Evolutionary conservation across 1,284 basidiomycete genomes (phyloP).

Genomic region (Rhodofomes roseus): DNA sequence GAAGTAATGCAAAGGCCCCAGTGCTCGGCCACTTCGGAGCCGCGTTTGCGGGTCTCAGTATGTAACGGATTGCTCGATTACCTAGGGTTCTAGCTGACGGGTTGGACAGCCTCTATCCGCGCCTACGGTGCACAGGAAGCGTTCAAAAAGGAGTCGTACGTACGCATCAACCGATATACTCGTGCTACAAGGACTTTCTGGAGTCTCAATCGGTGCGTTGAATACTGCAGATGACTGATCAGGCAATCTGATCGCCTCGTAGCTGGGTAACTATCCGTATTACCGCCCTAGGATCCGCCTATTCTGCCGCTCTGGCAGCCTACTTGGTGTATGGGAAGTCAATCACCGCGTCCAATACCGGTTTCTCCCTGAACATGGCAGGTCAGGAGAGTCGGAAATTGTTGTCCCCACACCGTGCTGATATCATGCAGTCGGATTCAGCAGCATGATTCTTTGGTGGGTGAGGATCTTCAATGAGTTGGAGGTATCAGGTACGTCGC

Average conservation of each 20-base stretch:
- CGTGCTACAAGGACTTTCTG: conserved; percentile 44
- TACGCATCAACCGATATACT: conserved; percentile 46
- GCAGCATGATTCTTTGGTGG: conserved; percentile 48
- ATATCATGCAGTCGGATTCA: conserved; percentile 43
- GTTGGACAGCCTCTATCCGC: conserved; percentile 51
- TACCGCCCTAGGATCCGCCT: conserved; percentile 45
- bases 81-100: too few species aligned
- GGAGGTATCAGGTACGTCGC: conserved; percentile 47
- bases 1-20: conserved; percentile 64
- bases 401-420: background rate
- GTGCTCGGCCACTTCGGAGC: conserved; percentile 70
- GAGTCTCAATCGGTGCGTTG: conserved; percentile 46
- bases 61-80: conserved; percentile 16
- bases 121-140: conserved; percentile 51
- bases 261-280: conserved; percentile 28
- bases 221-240: background rate
- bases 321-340: conserved; percentile 46
- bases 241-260: background rate
- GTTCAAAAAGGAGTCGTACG: conserved; percentile 42
- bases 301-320: conserved; percentile 46
- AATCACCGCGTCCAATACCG: conserved; percentile 40
- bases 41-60: conserved; percentile 62
- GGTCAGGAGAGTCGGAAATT: conserved; percentile 23
- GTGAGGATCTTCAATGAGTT: conserved; percentile 55
- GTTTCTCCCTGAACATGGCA: conserved; percentile 49